Conservation (phyloP, 805 yeast genomes). For the Ogataea trehaloabstinens region DNA sequence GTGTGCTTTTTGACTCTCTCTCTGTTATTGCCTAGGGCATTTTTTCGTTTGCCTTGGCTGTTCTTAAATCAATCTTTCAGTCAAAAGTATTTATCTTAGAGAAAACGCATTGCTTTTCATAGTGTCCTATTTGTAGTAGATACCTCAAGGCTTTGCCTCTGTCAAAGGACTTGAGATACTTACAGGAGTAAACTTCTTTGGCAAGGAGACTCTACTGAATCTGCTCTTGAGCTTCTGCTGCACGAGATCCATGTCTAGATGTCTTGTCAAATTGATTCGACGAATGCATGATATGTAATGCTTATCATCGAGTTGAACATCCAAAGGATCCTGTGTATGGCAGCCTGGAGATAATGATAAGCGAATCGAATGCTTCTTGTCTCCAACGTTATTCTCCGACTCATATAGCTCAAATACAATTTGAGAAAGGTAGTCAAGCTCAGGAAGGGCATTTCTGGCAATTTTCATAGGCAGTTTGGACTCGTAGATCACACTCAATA, state of each 20-base stretch:
- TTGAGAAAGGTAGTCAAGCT: conserved; percentile 91
- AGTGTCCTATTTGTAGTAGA: too few relatives aligned
- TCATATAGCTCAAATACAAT: conserved; percentile 92
- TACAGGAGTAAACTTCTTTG: conserved; percentile 88
- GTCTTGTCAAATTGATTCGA: conserved; percentile 83
- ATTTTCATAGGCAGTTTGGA: conserved; percentile 93
- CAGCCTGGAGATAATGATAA: conserved; percentile 96
- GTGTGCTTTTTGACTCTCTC: conserved; percentile 86
- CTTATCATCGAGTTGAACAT: conserved; percentile 91
- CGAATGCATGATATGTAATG: conserved; percentile 97
- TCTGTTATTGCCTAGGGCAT: conserved; percentile 42
- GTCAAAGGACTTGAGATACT: conserved; percentile 62
- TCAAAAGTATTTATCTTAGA: too few relatives aligned
- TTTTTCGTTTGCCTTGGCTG: background rate
- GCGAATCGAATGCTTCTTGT: conserved; percentile 84
- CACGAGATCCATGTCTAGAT: conserved; percentile 87
- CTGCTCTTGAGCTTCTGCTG: conserved; percentile 76
- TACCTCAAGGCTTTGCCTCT: conserved; percentile 16
- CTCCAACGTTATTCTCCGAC: conserved; percentile 62
- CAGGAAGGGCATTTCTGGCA: conserved; percentile 93
- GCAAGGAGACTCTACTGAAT: conserved; percentile 83
- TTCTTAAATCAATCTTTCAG: background rate
- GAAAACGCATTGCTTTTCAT: too few relatives aligned
- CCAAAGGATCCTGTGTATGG: conserved; percentile 96
- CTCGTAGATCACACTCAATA: conserved; percentile 86